These are phyloP conservation scores for Adansonia madagascariensis DNA, from an alignment of 441 rosid species.

Conservation along the genomic window DNA sequence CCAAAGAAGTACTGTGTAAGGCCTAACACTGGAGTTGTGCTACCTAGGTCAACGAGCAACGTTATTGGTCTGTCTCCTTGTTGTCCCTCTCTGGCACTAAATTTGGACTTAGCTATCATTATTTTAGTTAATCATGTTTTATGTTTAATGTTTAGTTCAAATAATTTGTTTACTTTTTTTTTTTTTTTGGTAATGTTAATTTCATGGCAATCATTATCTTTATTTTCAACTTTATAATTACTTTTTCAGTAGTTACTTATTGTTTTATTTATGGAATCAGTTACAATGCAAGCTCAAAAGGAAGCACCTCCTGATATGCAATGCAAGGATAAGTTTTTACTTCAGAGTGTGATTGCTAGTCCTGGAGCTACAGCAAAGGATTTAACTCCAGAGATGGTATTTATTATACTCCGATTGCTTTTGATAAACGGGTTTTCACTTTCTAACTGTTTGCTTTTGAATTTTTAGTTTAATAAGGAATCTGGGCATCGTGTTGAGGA, in stretches of 20 bases:
- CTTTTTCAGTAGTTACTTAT: background rate
- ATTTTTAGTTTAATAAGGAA: conserved; percentile 68
- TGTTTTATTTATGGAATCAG: background rate
- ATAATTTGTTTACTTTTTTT: background rate
- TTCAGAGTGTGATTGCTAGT: background rate
- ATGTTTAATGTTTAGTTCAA: background rate
- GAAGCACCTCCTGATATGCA: background rate
- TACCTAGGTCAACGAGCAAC: conserved; percentile 69
- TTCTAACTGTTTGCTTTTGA: conserved; percentile 16
- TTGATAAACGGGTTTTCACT: background rate
- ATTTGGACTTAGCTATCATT: conserved; percentile 6
- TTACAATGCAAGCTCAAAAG: background rate
- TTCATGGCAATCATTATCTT: background rate
- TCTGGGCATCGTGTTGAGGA: conserved; percentile 73
- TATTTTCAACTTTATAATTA: conserved; percentile 9
- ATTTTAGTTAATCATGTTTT: background rate
- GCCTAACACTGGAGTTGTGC: conserved; percentile 77
- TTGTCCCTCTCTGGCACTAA: conserved; percentile 3
- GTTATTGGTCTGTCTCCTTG: conserved; percentile 51
- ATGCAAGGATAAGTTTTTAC: background rate
- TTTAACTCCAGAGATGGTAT: background rate
- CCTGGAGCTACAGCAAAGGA: background rate
- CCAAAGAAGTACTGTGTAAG: conserved; percentile 85
- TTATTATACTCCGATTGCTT: too few species aligned
- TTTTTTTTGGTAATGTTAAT: background rate